Base-by-base conservation (phyloP, 805 yeast genomes). In the Candida oleophila region DNA sequence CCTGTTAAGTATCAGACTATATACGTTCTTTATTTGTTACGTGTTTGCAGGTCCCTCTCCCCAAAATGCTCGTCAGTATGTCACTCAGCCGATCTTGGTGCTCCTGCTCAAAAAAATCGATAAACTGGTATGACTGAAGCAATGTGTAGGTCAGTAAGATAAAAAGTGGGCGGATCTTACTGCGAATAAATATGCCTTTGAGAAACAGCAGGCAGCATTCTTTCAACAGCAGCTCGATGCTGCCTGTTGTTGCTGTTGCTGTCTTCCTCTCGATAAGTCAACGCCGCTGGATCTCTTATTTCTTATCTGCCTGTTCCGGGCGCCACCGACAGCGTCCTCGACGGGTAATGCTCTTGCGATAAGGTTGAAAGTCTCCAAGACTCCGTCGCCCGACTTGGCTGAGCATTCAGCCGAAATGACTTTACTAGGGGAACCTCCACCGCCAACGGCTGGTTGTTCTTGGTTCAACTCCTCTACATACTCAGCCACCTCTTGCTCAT, bases 311-410 rank as follows among this genome's bases (percentile, higher is more conserved):
- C 61, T 63, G 32, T 56, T 53, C 48, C 69, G 62, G 19, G 57
- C 54, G 12, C 59, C 59, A 38, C 51, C 54, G 18, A 62, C 55
- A 1, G 55, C 68, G 25, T 71, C 73, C 38, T 72, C 76, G 11
- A 71, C 65, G 1, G 77, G 77, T 49, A 72, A 69, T 2, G 72
- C 71, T 36, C 65, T 53, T 22, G 74, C 77, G 12, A 72, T 67
- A 43, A 60, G 57, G 44, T 65, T 55, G 54, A 72, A 72, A 2
- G 71, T 60, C 18, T 68, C 75, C 58, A 70, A 60, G 2, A 72
- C 74, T 0, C 76, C 76, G 22, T 69, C 74, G 12, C 77, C 76
- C 4, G 66, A 54, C 54, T 72, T 72, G 32, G 77, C 77, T 12
- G 76, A 71, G 52, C 77, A 71, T 54, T 70, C 76, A n/a, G 64